Evolutionary conservation across 805 yeast genomes (phyloP), one percentile per base, ranked within the genome.

Genomic region (Schwanniomyces yamadae): DNA sequence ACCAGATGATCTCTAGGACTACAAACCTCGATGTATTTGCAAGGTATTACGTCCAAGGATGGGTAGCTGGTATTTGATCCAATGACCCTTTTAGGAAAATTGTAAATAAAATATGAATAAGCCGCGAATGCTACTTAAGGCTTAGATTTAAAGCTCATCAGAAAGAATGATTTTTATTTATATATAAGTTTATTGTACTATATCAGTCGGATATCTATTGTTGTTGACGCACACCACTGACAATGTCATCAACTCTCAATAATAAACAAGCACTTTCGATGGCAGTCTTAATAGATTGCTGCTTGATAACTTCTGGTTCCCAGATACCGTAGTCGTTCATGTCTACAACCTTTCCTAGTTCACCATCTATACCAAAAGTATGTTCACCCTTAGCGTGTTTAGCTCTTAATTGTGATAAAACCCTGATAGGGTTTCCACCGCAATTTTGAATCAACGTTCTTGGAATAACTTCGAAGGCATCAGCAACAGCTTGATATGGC

Each of bases 401-500:
- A 24, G 99, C 96, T 68, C 99, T 82, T 57, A 93, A 73, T 57
- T 85, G 93, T 2, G 98, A 82, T 49, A 93, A 73, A 14, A 87
- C 71, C 63, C 95, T 79, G 55, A 93, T 88, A 35, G 99, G 89
- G 59, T 89, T 90, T 22, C 95, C 98, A 55, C 99, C 99, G 50
- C 98, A 89, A 66, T 93, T 93, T 70, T 93, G 99, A 44, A 93
- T 82, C 57, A 93, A 77, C 4, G 99, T 93, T 69, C 99, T 82
- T 52, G 99, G 98, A 51, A 93, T 93, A 32, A 93, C 96, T 66
- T 93, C 99, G 71, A 93, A 84, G 0, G 99, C 98, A 68, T 93
- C 98, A 6, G 97, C 95, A 36, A 93, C 98, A 3, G 98, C 97
- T 66, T 87, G 93, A 65, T 93, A 93, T 32, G 99, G 99, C 95